These are phyloP conservation scores for Epichloe coenophiala DNA, from an alignment of 2,329 filamentous ascomycete genomes.

Conservation along the genomic window DNA sequence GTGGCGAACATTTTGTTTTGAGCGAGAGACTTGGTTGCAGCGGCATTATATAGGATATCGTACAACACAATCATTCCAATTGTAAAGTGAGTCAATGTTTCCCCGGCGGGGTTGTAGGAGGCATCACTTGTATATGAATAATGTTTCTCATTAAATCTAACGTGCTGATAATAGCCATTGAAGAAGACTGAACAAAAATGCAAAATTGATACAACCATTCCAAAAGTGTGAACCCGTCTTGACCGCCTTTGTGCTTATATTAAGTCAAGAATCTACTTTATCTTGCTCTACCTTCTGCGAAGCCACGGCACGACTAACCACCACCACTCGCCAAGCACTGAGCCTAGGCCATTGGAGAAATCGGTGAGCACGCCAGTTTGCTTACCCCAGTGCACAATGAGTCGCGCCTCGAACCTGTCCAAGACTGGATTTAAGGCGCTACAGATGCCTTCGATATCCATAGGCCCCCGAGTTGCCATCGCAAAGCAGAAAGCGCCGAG, in stretches of 20 bases:
- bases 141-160: too few relatives aligned
- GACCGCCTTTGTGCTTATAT: too few relatives aligned
- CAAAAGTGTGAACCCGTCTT: too few relatives aligned
- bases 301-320: constrained; percentile 39
- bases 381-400: constrained; percentile 46
- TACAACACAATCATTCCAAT: background rate
- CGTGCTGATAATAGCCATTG: too few relatives aligned
- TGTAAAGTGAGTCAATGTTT: too few relatives aligned
- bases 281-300: background rate
- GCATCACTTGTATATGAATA: too few relatives aligned
- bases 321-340: constrained; percentile 50
- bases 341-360: constrained; percentile 26
- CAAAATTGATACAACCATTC: too few relatives aligned
- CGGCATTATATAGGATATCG: background rate
- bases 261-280: background rate
- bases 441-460: constrained; percentile 38
- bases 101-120: too few relatives aligned
- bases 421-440: constrained; percentile 42
- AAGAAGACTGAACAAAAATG: too few relatives aligned
- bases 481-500: constrained; percentile 49
- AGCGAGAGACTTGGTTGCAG: background rate
- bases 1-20: too few relatives aligned
- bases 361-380: constrained; percentile 35
- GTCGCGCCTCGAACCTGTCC: constrained; percentile 47
- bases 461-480: constrained; percentile 47